A percentile compares a stretch with the other conserved stretches of the same genome.
phyloP scores from a whole-genome alignment of 805 yeast species.

The Yueomyces sp. region DNA sequence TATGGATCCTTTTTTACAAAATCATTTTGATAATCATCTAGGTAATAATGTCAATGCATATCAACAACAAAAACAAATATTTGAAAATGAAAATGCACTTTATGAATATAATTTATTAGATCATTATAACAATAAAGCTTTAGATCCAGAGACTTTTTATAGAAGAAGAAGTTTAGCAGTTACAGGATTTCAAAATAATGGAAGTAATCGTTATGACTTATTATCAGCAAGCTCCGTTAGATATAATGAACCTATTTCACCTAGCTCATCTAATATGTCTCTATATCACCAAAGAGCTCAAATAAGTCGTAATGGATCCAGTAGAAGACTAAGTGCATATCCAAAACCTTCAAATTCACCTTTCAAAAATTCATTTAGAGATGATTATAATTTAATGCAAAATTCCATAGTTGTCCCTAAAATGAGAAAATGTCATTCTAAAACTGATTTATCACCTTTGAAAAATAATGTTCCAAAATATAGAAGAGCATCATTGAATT shows the following conservation, averaged over 20 bases:
- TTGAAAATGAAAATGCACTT: background rate
- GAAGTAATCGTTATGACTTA: slow-evolving; percentile 1
- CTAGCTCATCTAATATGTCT: background rate
- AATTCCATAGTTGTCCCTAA: slow-evolving; percentile 30
- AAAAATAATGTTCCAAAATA: slow-evolving; percentile 52
- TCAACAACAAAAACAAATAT: background rate
- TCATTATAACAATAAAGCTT: background rate
- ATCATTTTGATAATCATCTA: background rate
- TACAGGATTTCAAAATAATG: slow-evolving; percentile 3
- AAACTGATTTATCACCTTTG: slow-evolving; percentile 47
- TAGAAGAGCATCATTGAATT: slow-evolving; percentile 53
- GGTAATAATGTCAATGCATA: background rate
- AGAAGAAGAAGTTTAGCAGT: slow-evolving; percentile 28
- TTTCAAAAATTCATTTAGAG: slow-evolving; percentile 6
- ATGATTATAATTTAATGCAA: background rate
- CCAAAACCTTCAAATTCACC: slow-evolving; percentile 12
- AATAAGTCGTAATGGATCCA: slow-evolving; percentile 2
- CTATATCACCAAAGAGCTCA: background rate
- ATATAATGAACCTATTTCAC: background rate
- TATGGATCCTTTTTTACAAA: slow-evolving; percentile 4
- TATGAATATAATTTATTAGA: background rate
- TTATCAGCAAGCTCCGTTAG: background rate
- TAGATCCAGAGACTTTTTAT: slow-evolving; percentile 17
- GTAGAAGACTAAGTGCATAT: slow-evolving; percentile 18
- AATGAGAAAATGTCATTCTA: slow-evolving; percentile 29